Conservation (phyloP, 2,329 filamentous ascomycete genomes). For the Reticulascus tulasneorum region DNA sequence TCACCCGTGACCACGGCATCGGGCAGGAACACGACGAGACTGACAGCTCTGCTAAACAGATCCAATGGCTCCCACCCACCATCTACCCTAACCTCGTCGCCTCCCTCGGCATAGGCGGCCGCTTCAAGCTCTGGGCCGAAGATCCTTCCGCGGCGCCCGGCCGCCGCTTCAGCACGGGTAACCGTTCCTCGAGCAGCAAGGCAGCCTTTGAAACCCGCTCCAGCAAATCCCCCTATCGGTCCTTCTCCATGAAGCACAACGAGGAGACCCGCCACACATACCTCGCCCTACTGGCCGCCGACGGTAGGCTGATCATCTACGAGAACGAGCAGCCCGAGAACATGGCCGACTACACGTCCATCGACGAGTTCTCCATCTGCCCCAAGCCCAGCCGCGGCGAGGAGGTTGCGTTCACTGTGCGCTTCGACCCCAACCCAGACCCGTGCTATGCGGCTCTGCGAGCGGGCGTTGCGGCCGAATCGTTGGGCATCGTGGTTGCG, state of each 20-base stretch:
- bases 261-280: conserved; percentile 78
- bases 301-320: conserved; percentile 74
- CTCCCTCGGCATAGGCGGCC: conserved; percentile 84
- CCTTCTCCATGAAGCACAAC: conserved; percentile 79
- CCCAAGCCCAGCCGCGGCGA: conserved; percentile 71
- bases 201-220: conserved; percentile 54
- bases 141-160: conserved; percentile 77
- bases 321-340: conserved; percentile 84
- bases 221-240: conserved; percentile 67
- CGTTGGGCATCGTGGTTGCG: conserved; percentile 77
- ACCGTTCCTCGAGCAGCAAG: conserved; percentile 33
- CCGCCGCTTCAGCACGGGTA: conserved; percentile 71
- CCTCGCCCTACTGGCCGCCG: conserved; percentile 78
- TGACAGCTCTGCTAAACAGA: conserved; percentile 41
- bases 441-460: conserved; percentile 73
- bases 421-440: conserved; percentile 84
- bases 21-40: background rate
- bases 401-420: conserved; percentile 80
- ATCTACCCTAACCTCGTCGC: conserved; percentile 82
- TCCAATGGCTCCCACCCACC: conserved; percentile 90
- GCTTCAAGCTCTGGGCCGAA: conserved; percentile 90
- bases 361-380: conserved; percentile 75
- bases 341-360: conserved; percentile 67
- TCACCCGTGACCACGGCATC: conserved; percentile 1
- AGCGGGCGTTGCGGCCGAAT: conserved; percentile 76